Base-by-base conservation (phyloP, 2,329 filamentous ascomycete genomes). In the Chrysoporthe deuterocubensis region DNA sequence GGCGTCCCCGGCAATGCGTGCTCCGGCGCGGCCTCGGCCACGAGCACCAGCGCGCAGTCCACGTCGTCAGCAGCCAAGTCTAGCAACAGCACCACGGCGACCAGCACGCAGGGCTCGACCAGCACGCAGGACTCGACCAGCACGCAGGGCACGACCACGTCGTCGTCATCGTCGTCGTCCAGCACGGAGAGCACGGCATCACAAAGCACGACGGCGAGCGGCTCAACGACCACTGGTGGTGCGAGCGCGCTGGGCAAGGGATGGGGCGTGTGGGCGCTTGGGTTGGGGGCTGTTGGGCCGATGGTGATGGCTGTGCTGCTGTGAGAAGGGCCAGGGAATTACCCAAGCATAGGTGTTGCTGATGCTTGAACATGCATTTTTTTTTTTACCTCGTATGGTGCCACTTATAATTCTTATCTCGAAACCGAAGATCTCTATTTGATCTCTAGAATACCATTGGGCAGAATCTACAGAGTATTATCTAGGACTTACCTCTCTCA, bases 261-360 rank as follows among this genome's bases (percentile, higher is more conserved):
- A 18, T 58, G 40, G 42, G 21, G 40, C 9, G 26, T 21, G 3
- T 64, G 62, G 62, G 62, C 42, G 9, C 37, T 64, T 21, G 62
- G 50, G 4, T 2, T 64, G 37, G 50, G 14, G 13, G 62, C 37
- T 64, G 52, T 34, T 48, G 62, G 6, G 8, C 62, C 62, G 26
- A 52, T 34, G 11, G 52, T 48, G 42, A 16, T 48, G 62, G 62
- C 62, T n/a, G n/a, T 37, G 14, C n/a, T 64, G 18, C 26, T 64
- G 40, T 64, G 34, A 57, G 46, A 4, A 52, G 16, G 54, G 16
- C 11, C 37, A 26, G 26, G 26, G 26, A 26, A 26, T 26, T 26
- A 26, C 26, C 26, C 26, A 26, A 26, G 26, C 26, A 26, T 26
- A 26, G 26, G 26, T 26, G 26, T 26, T 26, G 26, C 26, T 26